Evolutionary conservation across 805 yeast genomes (phyloP).

Genomic region (Crinitomyces ghanaensis): DNA sequence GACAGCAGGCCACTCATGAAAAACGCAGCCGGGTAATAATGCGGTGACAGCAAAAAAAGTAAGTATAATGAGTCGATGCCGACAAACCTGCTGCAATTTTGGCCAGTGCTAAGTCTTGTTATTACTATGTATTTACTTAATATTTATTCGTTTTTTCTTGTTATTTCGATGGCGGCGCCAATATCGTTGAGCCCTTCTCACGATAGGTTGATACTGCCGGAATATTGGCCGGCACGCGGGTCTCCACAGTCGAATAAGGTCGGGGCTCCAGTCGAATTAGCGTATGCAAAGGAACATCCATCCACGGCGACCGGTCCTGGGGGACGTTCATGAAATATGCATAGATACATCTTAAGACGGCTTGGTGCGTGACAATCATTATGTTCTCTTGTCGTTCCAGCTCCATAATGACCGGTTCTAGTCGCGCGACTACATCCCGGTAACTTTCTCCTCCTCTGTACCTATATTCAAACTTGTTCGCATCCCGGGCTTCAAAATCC

Average conservation of each 20-base stretch:
- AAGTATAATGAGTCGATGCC: too few relatives aligned
- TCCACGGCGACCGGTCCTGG: slow-evolving; percentile 97
- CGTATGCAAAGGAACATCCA: slow-evolving; percentile 96
- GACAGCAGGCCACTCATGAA: too few relatives aligned
- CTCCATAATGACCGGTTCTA: slow-evolving; percentile 98
- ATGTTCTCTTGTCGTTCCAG: slow-evolving; percentile 94
- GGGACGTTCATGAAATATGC: slow-evolving; percentile 98
- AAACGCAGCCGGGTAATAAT: too few relatives aligned
- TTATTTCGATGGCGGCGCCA: slow-evolving; percentile 12
- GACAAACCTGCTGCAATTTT: too few relatives aligned
- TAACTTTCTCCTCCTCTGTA: slow-evolving; percentile 97
- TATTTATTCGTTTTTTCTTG: background rate
- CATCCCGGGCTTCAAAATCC: slow-evolving; percentile 92
- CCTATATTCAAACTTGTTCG: slow-evolving; percentile 87
- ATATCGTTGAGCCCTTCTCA: slow-evolving; percentile 54
- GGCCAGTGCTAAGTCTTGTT: too few relatives aligned
- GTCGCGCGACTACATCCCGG: slow-evolving; percentile 84
- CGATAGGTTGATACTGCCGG: slow-evolving; percentile 97
- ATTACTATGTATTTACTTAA: too few relatives aligned
- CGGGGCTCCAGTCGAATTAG: slow-evolving; percentile 90
- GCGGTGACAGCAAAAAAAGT: too few relatives aligned
- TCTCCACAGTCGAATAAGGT: slow-evolving; percentile 80
- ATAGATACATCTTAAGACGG: slow-evolving; percentile 89
- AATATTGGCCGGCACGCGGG: slow-evolving; percentile 85
- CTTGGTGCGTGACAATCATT: slow-evolving; percentile 93